A percentile compares a stretch with the other conserved stretches of the same genome.
Conservation (phyloP, 768 basidiomycete species). For the Pisolithus albus region DNA sequence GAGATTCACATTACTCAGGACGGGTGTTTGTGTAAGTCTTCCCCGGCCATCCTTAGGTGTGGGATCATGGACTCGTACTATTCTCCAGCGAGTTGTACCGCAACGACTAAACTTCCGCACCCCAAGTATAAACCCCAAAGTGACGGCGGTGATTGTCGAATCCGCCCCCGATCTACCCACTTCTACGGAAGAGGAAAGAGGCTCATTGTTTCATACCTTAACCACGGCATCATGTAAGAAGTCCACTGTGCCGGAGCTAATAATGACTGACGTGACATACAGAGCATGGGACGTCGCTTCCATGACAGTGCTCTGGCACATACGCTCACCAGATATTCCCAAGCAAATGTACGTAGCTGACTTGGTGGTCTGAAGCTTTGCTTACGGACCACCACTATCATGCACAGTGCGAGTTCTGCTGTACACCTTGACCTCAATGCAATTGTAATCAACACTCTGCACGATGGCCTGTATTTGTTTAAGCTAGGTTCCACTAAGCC, state of each 20-base stretch:
- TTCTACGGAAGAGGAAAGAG: not conserved
- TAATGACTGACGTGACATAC: not conserved
- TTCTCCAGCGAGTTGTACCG: not conserved
- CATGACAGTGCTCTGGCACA: not conserved
- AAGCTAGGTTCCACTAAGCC: not conserved
- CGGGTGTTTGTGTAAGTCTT: not conserved
- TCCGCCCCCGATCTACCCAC: not conserved
- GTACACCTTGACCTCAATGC: not conserved
- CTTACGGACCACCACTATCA: too few species aligned
- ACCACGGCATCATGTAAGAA: slow-evolving; percentile 1
- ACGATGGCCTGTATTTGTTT: not conserved
- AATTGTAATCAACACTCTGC: not conserved
- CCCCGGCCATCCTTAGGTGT: not conserved
- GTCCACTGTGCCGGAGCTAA: not conserved
- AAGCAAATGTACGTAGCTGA: not conserved
- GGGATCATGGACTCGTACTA: not conserved
- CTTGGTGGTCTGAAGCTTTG: too few species aligned
- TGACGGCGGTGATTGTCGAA: not conserved
- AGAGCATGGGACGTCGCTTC: not conserved
- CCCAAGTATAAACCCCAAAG: not conserved
- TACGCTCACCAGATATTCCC: not conserved
- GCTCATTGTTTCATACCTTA: slow-evolving; percentile 1
- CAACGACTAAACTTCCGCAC: not conserved
- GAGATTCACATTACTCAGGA: not conserved
- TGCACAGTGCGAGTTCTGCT: not conserved